Evolutionary conservation across 2,329 filamentous ascomycete genomes (phyloP), one percentile per base, ranked within the genome.

Genomic region (Epichloe gansuensis): DNA sequence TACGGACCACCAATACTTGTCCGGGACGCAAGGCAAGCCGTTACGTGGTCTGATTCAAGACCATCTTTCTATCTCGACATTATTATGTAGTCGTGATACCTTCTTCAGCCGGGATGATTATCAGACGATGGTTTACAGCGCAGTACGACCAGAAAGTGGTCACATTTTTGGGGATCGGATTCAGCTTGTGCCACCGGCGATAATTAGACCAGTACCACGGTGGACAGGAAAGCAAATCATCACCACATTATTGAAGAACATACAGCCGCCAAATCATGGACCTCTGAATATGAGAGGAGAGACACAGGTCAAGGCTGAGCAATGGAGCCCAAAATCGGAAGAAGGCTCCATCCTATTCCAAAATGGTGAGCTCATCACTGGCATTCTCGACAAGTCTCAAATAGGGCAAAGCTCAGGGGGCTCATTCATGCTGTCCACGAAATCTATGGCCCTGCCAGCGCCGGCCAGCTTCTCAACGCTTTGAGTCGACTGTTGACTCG

Each of bases 141-240:
- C 88, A 54, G 71, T 98, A 49, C 81, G 93, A 52, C 93, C 93
- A 0, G 93, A 98, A 67, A 89, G 85, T 61, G 88, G 88, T 0
- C 90, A 96, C 63, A 93, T 91, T 47, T 80, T 88, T 4, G 83
- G 83, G 23, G 89, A 94, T 42, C 81, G 86, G 55, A 86, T 98
- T 51, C 79, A 89, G 63, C 83, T 91, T 37, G 75, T 97, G 0
- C 76, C 83, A 9, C 93, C 93, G 3, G 83, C 90, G 2, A 76
- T 97, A 43, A 74, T 91, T 60, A 94, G 91, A 65, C 93, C 93
- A 0, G 78, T 77, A 42, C 78, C 81, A 34, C 73, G 90, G 51
- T 98, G 93, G 93, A 97, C 91, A 2, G 93, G 93, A 57, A 98
- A 98, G 71, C 93, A 98, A 65, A 77, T 98, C 47, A 86, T 98